These are phyloP conservation scores for Acanthamoeba royreba DNA, from an alignment of 208 protist species.

Conservation along the genomic window DNA sequence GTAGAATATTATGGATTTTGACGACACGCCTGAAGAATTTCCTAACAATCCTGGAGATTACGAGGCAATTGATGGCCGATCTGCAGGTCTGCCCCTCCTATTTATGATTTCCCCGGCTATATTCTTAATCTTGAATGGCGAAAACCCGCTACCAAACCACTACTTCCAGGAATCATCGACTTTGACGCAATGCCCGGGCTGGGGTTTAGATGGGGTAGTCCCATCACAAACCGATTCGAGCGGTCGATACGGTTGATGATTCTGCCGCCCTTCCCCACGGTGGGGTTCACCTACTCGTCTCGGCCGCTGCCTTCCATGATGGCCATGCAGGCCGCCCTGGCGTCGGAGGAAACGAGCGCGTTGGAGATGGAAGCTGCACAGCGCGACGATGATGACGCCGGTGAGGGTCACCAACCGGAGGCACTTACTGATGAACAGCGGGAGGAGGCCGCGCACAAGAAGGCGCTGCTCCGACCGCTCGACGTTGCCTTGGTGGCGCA, in stretches of 20 bases:
- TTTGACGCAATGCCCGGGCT: background rate
- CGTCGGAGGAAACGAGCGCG: background rate
- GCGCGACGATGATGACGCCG: no score
- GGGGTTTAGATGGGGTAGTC: background rate
- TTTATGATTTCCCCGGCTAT: background rate
- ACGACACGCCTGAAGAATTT: background rate
- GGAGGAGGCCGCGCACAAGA: no score
- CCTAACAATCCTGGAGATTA: background rate
- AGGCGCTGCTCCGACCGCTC: background rate
- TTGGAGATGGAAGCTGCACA: no score
- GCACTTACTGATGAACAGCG: no score
- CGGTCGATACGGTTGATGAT: background rate
- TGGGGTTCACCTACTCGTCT: background rate
- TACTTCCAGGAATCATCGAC: background rate
- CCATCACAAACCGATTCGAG: background rate
- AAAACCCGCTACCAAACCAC: background rate
- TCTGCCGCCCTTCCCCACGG: background rate
- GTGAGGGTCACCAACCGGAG: background rate
- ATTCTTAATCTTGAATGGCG: background rate
- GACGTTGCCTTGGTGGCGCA: background rate
- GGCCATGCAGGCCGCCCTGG: background rate
- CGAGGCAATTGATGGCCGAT: background rate
- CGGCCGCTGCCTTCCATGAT: background rate
- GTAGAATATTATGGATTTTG: slow-evolving; percentile 11
- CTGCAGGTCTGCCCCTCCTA: background rate